These are phyloP conservation scores for Aristolochia contorta DNA, from an alignment of 164 flowering plant genomes.

Conservation along the genomic window DNA sequence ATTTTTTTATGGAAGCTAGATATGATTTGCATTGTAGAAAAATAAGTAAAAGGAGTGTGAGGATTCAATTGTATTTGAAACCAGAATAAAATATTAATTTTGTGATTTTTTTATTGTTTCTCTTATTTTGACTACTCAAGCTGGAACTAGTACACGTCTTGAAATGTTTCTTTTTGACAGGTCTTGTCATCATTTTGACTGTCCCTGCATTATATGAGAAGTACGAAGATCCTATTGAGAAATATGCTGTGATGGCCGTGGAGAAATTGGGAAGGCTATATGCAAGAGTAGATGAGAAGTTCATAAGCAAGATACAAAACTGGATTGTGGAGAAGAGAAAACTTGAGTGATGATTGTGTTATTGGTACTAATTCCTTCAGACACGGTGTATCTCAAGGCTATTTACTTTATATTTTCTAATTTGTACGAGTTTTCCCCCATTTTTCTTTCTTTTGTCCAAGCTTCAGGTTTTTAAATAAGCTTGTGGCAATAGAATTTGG, in stretches of 20 bases:
- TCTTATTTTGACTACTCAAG: neutral
- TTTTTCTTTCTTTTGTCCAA: too few relatives aligned
- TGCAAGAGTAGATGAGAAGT: slow-evolving; percentile 28
- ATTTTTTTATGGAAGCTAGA: too few relatives aligned
- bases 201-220: slow-evolving; percentile 70
- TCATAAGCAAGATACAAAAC: slow-evolving; percentile 25
- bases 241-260: slow-evolving; percentile 21
- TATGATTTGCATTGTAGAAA: too few relatives aligned
- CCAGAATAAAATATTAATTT: neutral
- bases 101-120: neutral
- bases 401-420: too few relatives aligned
- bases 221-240: slow-evolving; percentile 55
- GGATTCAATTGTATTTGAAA: too few relatives aligned
- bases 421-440: too few relatives aligned
- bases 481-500: too few relatives aligned
- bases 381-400: too few relatives aligned
- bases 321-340: slow-evolving; percentile 50
- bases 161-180: slow-evolving; percentile 28
- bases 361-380: neutral
- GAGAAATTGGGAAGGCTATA: slow-evolving; percentile 30
- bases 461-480: too few relatives aligned
- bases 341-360: slow-evolving; percentile 39
- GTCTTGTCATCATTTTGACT: slow-evolving; percentile 54
- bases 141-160: neutral
- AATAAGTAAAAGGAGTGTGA: too few relatives aligned